A percentile compares a stretch with the other conserved stretches of the same genome.
Evolutionary conservation across 768 basidiomycete genomes (phyloP).

Genomic region (Lactarius tabidus): DNA sequence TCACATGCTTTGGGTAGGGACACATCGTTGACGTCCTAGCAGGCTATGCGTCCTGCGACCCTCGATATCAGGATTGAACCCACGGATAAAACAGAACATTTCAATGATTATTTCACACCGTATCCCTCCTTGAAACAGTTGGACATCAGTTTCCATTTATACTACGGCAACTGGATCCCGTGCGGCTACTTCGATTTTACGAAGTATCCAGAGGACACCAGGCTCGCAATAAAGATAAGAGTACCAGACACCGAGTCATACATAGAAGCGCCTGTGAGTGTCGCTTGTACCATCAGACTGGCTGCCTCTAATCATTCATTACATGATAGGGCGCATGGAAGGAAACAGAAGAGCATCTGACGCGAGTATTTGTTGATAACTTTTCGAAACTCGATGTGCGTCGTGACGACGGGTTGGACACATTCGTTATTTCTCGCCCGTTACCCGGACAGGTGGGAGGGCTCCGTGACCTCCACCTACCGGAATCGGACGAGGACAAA

Average conservation of each 20-base stretch:
- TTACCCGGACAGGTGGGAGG: background rate
- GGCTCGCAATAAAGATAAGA: background rate
- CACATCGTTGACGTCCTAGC: background rate
- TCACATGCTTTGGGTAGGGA: background rate
- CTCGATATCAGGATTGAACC: background rate
- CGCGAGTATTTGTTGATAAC: background rate
- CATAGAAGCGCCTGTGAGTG: background rate
- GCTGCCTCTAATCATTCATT: background rate
- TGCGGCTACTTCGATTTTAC: constrained; percentile 6
- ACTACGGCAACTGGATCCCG: background rate
- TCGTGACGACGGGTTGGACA: background rate
- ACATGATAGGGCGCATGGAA: background rate
- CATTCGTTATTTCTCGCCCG: constrained; percentile 4
- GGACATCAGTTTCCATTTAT: background rate
- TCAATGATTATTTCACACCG: background rate
- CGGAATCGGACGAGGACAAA: background rate
- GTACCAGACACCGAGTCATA: background rate
- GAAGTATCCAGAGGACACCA: background rate
- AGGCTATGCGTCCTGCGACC: background rate
- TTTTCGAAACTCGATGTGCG: background rate
- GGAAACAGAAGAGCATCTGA: background rate
- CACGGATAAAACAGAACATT: background rate
- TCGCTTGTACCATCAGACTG: background rate
- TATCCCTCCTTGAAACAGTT: constrained; percentile 7
- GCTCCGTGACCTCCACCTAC: background rate